Evolutionary conservation across 306 rosid species (phyloP), one percentile per base, ranked within the genome.

Genomic region (Oxytropis ochrocephala): DNA sequence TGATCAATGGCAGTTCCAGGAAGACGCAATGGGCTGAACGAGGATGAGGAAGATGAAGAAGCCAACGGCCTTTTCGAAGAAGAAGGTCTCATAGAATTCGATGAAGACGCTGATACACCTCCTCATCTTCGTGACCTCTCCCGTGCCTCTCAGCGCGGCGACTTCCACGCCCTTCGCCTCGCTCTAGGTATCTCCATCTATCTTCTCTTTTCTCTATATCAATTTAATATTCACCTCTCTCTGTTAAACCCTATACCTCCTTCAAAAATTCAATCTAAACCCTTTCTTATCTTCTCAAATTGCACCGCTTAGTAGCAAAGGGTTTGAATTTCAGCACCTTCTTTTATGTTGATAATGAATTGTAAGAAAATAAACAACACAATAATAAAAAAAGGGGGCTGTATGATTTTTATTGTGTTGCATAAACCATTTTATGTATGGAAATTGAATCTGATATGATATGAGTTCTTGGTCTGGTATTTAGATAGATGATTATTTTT

Each of bases 111-210:
- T 21, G 79, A 82, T 5, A 79, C 85, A 0, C 98, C 96, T 53
- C 94, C 94, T 49, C 90, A 90, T 76, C 94, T 94, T 56, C 93
- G 84, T 21, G 87, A 84, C 85, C 80, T 94, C 69, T 80, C 85
- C 47, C 55, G 65, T 64, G 97, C 96, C 46, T 73, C 87, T 59
- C 72, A 86, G 81, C 50, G 30, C 35, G 98, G 97, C 74, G 85
- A 87, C 79, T 30, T 53, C 32, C 41, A 69, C 52, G 86, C 83
- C 57, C 92, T 94, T 48, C 88, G 96, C 60, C 77, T 13, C 21
- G 96, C 98, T 77, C 83, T 94, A 9, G 97, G 98, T 94, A 65
- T 0, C 46, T 16, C 10, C 4, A 38, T 10, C 54, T 9, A 33
- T 5, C 38, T 29, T 17, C 29, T 29, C 0, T 3, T 12, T 0